Evolutionary conservation across 1,139 yeast genomes (phyloP).

Genomic region (Kazachstania sp.): DNA sequence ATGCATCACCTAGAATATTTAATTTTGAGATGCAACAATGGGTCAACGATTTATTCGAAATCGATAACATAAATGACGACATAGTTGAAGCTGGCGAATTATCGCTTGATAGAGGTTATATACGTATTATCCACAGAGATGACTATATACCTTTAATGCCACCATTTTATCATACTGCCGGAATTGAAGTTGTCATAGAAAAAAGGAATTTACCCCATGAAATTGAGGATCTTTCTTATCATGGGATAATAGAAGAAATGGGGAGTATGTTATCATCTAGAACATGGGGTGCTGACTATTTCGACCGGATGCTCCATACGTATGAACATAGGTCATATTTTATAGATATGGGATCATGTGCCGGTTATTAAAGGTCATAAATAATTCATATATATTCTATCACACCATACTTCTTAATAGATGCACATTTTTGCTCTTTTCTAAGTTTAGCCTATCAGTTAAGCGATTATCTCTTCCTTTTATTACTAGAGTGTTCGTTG

Average conservation of each 20-base stretch:
- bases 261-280: conserved; percentile 2
- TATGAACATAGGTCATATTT: conserved; percentile 28
- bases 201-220: conserved; percentile 42
- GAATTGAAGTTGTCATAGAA: conserved; percentile 41
- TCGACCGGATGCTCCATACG: conserved; percentile 22
- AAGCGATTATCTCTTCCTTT: neutral
- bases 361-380: conserved; percentile 13
- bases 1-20: conserved; percentile 58
- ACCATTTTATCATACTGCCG: conserved; percentile 43
- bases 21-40: conserved; percentile 42
- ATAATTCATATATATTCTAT: no score
- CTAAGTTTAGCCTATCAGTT: no score
- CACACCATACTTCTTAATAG: no score
- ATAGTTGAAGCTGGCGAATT: conserved; percentile 13
- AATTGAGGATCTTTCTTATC: conserved; percentile 33
- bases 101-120: conserved; percentile 28
- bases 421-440: no score
- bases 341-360: conserved; percentile 22
- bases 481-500: neutral
- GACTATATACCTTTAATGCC: conserved; percentile 56
- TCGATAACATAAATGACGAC: conserved; percentile 25
- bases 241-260: conserved; percentile 17
- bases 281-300: conserved; percentile 4
- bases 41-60: conserved; percentile 43
- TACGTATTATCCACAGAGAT: conserved; percentile 47